Evolutionary conservation across 2,329 filamentous ascomycete genomes (phyloP).

Genomic region (Ciborinia camelliae): DNA sequence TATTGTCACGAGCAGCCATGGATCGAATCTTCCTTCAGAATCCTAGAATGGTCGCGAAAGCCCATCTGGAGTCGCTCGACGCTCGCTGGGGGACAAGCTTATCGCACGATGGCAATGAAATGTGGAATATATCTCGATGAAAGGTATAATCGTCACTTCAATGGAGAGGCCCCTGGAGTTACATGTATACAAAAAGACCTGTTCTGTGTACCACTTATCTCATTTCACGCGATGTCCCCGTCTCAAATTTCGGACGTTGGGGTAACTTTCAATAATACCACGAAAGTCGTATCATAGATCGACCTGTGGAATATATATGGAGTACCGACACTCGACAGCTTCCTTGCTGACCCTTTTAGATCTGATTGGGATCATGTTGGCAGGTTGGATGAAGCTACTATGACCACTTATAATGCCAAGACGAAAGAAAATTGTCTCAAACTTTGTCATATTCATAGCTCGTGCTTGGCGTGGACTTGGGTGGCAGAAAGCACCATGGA

Average conservation of each 20-base stretch:
- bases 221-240: slow-evolving; percentile 20
- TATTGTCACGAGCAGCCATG: slow-evolving; percentile 51
- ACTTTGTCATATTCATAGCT: slow-evolving; percentile 42
- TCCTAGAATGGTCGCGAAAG: slow-evolving; percentile 43
- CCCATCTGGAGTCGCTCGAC: slow-evolving; percentile 48
- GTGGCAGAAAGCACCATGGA: slow-evolving; percentile 46
- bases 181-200: slow-evolving; percentile 50
- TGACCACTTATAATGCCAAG: slow-evolving; percentile 40
- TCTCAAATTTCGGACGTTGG: slow-evolving; percentile 4
- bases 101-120: slow-evolving; percentile 53
- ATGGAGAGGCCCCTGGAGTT: slow-evolving; percentile 50
- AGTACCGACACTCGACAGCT: slow-evolving; percentile 41
- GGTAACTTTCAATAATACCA: slow-evolving; percentile 4
- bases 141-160: slow-evolving; percentile 52
- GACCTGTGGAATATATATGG: slow-evolving; percentile 34
- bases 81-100: slow-evolving; percentile 54
- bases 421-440: slow-evolving; percentile 44
- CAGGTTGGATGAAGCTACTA: slow-evolving; percentile 45
- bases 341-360: slow-evolving; percentile 41
- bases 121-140: slow-evolving; percentile 55
- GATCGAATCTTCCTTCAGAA: slow-evolving; percentile 39
- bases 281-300: slow-evolving; percentile 17
- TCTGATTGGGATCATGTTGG: slow-evolving; percentile 50
- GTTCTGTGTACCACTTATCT: slow-evolving; percentile 41
- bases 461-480: slow-evolving; percentile 53